Percentiles rank a stretch among this genome's conserved stretches.
phyloP scores from a whole-genome alignment of 495 filamentous ascomycete species.

The Talaromyces wortmannii region DNA sequence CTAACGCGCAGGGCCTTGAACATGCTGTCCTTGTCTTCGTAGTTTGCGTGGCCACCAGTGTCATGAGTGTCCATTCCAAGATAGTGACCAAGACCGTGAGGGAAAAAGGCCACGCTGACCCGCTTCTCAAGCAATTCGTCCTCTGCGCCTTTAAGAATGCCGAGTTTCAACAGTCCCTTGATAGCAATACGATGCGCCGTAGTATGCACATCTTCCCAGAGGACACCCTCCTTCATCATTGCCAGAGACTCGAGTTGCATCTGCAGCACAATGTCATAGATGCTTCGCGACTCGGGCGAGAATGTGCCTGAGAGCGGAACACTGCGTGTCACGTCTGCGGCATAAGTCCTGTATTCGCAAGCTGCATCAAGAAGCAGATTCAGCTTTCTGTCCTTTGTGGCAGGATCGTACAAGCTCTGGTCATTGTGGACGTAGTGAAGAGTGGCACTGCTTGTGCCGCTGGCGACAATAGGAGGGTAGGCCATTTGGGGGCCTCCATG shows the following conservation, averaged over 20 bases:
- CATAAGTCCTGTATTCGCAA: slow-evolving; percentile 72
- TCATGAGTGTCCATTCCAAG: slow-evolving; percentile 95
- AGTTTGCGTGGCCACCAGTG: slow-evolving; percentile 80
- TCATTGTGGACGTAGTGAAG: slow-evolving; percentile 85
- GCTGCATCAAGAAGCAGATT: slow-evolving; percentile 82
- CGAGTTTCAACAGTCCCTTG: slow-evolving; percentile 65
- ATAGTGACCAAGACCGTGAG: slow-evolving; percentile 88
- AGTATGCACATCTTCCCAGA: slow-evolving; percentile 82
- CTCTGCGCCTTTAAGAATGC: slow-evolving; percentile 60
- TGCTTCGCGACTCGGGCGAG: slow-evolving; percentile 58
- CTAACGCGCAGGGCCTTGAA: slow-evolving; percentile 83
- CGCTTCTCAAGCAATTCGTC: slow-evolving; percentile 68
- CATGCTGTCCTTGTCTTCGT: slow-evolving; percentile 74
- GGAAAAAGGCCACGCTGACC: slow-evolving; percentile 82
- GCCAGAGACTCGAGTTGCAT: slow-evolving; percentile 79
- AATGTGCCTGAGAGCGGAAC: slow-evolving; percentile 80
- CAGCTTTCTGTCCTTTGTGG: slow-evolving; percentile 48
- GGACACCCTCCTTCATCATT: slow-evolving; percentile 63
- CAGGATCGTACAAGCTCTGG: slow-evolving; percentile 40
- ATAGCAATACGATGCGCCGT: slow-evolving; percentile 78
- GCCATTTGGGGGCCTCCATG: slow-evolving; percentile 70
- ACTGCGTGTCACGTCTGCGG: slow-evolving; percentile 82
- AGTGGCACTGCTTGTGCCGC: slow-evolving; percentile 70
- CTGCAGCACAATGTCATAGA: slow-evolving; percentile 79
- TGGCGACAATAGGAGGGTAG: slow-evolving; percentile 79